Base-by-base conservation (phyloP, 148 eudicot genomes). In the Spergularia bocconei region DNA sequence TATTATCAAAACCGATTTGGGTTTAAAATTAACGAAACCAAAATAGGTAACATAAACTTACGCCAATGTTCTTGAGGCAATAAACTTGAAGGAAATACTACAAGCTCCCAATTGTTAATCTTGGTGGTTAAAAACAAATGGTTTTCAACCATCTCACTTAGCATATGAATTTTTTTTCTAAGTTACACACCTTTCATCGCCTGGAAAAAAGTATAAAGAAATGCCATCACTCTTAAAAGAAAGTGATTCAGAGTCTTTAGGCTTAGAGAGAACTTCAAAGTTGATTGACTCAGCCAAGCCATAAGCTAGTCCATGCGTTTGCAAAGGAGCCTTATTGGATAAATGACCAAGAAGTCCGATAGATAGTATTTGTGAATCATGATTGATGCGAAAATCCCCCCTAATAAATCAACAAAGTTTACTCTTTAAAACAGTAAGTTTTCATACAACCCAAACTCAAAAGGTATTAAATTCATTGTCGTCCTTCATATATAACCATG, bases 181-280 rank as follows among this genome's bases (percentile, higher is more conserved):
- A 23, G 25, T 23, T 29, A 0, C 36, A 12, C 54, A 81, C 83
- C 77, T 72, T 15, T 81, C 74, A 36, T 19, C 58, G 0, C 21
- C 58, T 15, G 83, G 83, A 38, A 81, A 73, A 52, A 81, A 52
- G 52, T 65, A 81, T 13, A 81, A 66, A 53, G 72, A 80, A 66
- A 81, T 81, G 44, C 58, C 63, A 41, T 55, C 48, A 60, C 53
- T 79, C 1, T 63, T 76, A 13, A 77, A 80, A 33, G 69, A 77
- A 11, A 19, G 5, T 55, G 25, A 39, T 47, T 53, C n/a, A 66
- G 77, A 81, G 29, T 59, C 50, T 25, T 39, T 67, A 13, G 80
- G 83, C 14, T 16, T 72, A 5, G 76, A 58, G 41, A 76, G 41
- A 61, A 72, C 14, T 60, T 64, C 29, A 29, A 78, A 67, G 39